phyloP scores from a whole-genome alignment of 169 alveolate genomes.

The Eimeria maxima region DNA sequence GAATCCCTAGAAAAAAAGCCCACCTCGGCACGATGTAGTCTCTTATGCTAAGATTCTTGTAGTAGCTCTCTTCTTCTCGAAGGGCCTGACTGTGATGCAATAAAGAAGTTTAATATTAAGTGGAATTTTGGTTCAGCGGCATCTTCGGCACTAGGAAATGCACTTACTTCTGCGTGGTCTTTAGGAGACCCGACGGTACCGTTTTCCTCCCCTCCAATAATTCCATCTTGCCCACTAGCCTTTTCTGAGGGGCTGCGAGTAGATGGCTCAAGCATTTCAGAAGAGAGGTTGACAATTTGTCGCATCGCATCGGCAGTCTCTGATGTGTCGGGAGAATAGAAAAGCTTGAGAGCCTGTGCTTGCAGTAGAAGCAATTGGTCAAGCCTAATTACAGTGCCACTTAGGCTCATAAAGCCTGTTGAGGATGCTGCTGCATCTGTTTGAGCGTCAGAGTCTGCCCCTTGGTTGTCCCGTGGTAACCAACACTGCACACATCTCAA shows the following conservation, averaged over 20 bases:
- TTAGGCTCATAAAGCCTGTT: background rate
- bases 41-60: background rate
- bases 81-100: background rate
- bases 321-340: conserved; percentile 63
- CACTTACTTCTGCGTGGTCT: conserved; percentile 28
- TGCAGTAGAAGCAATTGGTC: conserved; percentile 63
- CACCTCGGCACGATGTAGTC: background rate
- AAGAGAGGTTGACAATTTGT: conserved; percentile 9
- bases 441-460: conserved; percentile 17
- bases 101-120: too few species aligned
- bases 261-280: conserved; percentile 17
- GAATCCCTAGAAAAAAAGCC: background rate
- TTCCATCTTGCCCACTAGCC: background rate
- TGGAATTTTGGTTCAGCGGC: background rate
- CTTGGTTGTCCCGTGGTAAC: conserved; percentile 5
- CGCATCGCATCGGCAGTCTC: conserved; percentile 63
- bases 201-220: background rate
- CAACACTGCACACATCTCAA: conserved; percentile 36
- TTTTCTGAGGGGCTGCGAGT: background rate
- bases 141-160: too few species aligned
- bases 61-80: background rate
- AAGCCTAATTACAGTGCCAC: background rate
- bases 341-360: conserved; percentile 29
- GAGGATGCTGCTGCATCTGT: background rate
- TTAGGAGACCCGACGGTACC: background rate